Percentiles rank a stretch among this genome's conserved stretches.
Evolutionary conservation across 2,329 filamentous ascomycete species (phyloP).

Genomic region (Ceratocystis variospora): DNA sequence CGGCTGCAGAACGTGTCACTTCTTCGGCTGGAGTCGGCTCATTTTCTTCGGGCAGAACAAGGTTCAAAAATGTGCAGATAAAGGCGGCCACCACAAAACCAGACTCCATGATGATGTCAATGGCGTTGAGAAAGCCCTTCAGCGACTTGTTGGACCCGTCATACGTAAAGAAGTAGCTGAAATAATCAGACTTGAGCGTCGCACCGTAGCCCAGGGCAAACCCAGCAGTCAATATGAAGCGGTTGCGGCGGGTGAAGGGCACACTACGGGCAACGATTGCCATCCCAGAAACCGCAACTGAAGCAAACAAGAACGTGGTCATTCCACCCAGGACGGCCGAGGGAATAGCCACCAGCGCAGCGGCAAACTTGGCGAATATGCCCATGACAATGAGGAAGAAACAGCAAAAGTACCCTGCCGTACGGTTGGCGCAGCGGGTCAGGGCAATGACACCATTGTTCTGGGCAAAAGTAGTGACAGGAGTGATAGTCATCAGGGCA

Average conservation of each 20-base stretch:
- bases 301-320: constrained; percentile 68
- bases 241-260: constrained; percentile 62
- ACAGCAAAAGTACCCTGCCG: constrained; percentile 64
- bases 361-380: constrained; percentile 70
- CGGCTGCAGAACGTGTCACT: neutral
- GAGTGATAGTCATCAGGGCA: constrained; percentile 64
- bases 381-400: constrained; percentile 70
- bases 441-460: constrained; percentile 77
- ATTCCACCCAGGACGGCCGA: constrained; percentile 52
- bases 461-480: constrained; percentile 68
- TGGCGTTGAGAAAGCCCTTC: constrained; percentile 60
- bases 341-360: constrained; percentile 64
- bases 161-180: constrained; percentile 59
- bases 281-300: constrained; percentile 64
- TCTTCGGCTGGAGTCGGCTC: constrained; percentile 36
- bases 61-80: constrained; percentile 58
- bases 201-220: constrained; percentile 61
- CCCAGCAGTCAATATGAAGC: constrained; percentile 67
- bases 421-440: constrained; percentile 67
- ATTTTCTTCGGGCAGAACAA: constrained; percentile 59
- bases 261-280: constrained; percentile 57
- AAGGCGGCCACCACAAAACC: constrained; percentile 64
- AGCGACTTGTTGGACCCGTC: constrained; percentile 51
- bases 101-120: constrained; percentile 58
- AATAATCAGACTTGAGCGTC: constrained; percentile 53